These are phyloP conservation scores for Erythrophleum ivorense DNA, from an alignment of 331 rosid species.

Conservation along the genomic window DNA sequence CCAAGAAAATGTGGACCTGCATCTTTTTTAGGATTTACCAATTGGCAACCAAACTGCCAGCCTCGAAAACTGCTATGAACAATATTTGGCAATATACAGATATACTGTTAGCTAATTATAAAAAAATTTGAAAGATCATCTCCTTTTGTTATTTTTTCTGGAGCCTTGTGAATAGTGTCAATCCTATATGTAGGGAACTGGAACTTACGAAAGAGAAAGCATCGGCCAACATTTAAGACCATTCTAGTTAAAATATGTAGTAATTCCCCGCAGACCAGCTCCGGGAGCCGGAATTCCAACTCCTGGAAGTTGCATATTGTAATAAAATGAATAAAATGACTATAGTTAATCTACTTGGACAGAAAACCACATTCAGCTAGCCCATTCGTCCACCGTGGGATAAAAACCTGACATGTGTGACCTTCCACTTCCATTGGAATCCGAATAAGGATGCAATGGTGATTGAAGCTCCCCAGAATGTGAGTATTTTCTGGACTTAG, in stretches of 20 bases:
- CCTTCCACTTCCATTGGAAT: conserved; percentile 80
- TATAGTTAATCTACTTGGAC: conserved; percentile 42
- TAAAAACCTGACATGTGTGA: conserved; percentile 57
- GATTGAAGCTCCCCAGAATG: conserved; percentile 86
- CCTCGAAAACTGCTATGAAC: conserved; percentile 21
- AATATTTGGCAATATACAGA: conserved; percentile 37
- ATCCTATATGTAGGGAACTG: conserved; percentile 33
- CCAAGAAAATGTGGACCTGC: conserved; percentile 3
- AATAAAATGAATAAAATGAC: conserved; percentile 67
- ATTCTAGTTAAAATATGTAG: conserved; percentile 25
- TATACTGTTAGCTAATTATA: conserved; percentile 24
- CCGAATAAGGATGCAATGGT: conserved; percentile 63
- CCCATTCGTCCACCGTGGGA: conserved; percentile 60
- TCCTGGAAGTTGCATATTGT: conserved; percentile 46
- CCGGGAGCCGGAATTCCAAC: conserved; percentile 48
- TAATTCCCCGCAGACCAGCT: conserved; percentile 48
- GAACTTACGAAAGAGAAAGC: conserved; percentile 25
- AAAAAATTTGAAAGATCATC: conserved; percentile 42
- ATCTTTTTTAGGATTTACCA: background rate
- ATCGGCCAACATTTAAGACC: conserved; percentile 42
- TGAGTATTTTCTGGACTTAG: conserved; percentile 74
- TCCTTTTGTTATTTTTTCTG: conserved; percentile 48
- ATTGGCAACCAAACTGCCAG: background rate
- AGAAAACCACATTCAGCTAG: conserved; percentile 19
- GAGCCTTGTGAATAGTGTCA: conserved; percentile 45